These are phyloP conservation scores for Monilinia laxa DNA, from an alignment of 2,329 filamentous ascomycete genomes.

Conservation along the genomic window DNA sequence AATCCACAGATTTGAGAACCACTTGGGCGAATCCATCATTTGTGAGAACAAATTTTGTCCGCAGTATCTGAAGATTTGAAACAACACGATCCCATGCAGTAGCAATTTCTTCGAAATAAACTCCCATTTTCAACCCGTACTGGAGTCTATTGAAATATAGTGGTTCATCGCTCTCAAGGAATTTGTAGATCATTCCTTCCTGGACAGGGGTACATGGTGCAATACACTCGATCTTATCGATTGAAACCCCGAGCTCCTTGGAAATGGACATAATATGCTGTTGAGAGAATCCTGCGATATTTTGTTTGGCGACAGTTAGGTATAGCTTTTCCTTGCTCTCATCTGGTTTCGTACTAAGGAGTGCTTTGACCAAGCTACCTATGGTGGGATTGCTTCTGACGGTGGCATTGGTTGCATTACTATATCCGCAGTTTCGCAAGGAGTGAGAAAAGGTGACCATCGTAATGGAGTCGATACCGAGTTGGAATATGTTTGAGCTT, in stretches of 20 bases:
- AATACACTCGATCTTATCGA: constrained; percentile 65
- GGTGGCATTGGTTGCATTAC: constrained; percentile 59
- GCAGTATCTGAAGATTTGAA: constrained; percentile 59
- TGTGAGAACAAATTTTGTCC: constrained; percentile 71
- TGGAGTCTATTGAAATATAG: constrained; percentile 78
- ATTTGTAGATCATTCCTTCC: constrained; percentile 78
- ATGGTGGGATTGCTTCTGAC: constrained; percentile 64
- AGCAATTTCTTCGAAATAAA: constrained; percentile 51
- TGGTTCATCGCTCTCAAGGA: constrained; percentile 54
- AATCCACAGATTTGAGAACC: constrained; percentile 49
- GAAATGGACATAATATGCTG: constrained; percentile 40
- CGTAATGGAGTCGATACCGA: constrained; percentile 86
- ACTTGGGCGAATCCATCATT: constrained; percentile 76
- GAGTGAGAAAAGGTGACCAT: constrained; percentile 67
- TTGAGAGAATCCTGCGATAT: constrained; percentile 44
- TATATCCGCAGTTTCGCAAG: constrained; percentile 63
- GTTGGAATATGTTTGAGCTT: constrained; percentile 72
- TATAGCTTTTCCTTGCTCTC: constrained; percentile 29
- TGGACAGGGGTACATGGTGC: constrained; percentile 84
- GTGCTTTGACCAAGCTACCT: constrained; percentile 45
- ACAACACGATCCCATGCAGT: constrained; percentile 59
- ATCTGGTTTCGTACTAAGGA: constrained; percentile 19
- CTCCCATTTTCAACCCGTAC: constrained; percentile 51
- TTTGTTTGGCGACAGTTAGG: constrained; percentile 42
- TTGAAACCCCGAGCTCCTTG: constrained; percentile 50